phyloP scores from a whole-genome alignment of 2,329 filamentous ascomycete species.

The Rhytidhysteron rufulum region DNA sequence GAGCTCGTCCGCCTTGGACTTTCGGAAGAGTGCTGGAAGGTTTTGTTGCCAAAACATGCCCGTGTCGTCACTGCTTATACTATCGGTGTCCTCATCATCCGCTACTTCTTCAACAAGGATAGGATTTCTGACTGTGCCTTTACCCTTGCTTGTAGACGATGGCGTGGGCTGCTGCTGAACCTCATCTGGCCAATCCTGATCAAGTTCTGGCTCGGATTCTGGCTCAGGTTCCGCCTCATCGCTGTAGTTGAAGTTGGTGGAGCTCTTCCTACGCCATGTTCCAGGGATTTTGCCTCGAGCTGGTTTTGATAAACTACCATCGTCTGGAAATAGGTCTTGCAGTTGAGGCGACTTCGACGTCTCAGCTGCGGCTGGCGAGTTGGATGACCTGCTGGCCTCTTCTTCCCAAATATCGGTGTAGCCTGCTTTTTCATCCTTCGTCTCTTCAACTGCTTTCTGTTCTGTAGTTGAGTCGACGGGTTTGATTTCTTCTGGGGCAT shows the following conservation, averaged over 20 bases:
- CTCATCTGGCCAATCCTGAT: conserved; percentile 3
- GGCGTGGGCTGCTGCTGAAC: background rate
- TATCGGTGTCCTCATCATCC: conserved; percentile 14
- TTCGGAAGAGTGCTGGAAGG: conserved; percentile 22
- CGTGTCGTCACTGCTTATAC: conserved; percentile 31
- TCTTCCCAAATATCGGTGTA: conserved; percentile 46
- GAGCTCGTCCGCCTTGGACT: conserved; percentile 17
- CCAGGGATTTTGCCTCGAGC: conserved; percentile 38
- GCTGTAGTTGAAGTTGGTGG: conserved; percentile 34
- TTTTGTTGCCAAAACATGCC: conserved; percentile 36
- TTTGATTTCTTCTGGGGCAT: background rate
- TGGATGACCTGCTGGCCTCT: conserved; percentile 40
- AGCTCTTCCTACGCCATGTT: conserved; percentile 41
- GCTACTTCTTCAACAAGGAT: conserved; percentile 8
- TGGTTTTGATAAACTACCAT: conserved; percentile 23
- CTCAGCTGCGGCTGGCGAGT: conserved; percentile 16
- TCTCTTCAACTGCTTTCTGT: conserved; percentile 13
- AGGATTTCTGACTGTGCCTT: conserved; percentile 12
- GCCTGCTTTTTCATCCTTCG: conserved; percentile 15
- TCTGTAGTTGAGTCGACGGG: conserved; percentile 11
- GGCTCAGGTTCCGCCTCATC: conserved; percentile 28
- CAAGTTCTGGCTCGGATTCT: conserved; percentile 3
- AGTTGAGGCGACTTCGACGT: conserved; percentile 14
- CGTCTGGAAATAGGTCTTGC: conserved; percentile 32
- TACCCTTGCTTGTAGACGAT: conserved; percentile 10